These are phyloP conservation scores for Polygonum aviculare DNA, from an alignment of 148 eudicot genomes.

Conservation along the genomic window DNA sequence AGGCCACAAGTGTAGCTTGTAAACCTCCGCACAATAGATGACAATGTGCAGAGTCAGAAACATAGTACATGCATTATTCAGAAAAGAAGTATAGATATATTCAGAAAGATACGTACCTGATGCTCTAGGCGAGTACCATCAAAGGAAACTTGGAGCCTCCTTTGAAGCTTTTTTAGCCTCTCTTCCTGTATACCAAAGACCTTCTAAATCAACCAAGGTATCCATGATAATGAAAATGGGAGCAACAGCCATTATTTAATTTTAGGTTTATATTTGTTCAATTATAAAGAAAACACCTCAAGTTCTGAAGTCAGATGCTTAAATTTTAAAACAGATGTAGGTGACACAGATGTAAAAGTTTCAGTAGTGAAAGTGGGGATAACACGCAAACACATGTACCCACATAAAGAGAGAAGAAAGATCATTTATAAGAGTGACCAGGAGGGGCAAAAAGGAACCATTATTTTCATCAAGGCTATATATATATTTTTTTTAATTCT, in stretches of 20 bases:
- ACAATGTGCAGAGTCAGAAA: neutral
- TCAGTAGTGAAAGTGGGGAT: too few species aligned
- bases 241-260: neutral
- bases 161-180: slow-evolving; percentile 64
- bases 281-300: neutral
- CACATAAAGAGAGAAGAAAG: neutral
- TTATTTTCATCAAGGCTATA: too few species aligned
- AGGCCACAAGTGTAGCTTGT: neutral
- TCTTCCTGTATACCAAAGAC: slow-evolving; percentile 44
- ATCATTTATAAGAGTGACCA: neutral
- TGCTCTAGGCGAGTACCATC: slow-evolving; percentile 74
- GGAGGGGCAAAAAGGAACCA: too few species aligned
- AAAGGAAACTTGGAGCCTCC: slow-evolving; percentile 75
- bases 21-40: neutral
- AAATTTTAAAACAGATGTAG: neutral
- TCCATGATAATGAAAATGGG: neutral
- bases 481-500: too few species aligned
- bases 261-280: neutral
- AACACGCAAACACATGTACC: too few species aligned
- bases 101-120: slow-evolving; percentile 42
- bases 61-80: neutral
- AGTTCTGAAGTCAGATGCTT: neutral
- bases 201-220: neutral
- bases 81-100: neutral
- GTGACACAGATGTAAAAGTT: neutral